These are phyloP conservation scores for Arxiozyma bovina DNA, from an alignment of 1,139 yeast genomes.

Conservation along the genomic window DNA sequence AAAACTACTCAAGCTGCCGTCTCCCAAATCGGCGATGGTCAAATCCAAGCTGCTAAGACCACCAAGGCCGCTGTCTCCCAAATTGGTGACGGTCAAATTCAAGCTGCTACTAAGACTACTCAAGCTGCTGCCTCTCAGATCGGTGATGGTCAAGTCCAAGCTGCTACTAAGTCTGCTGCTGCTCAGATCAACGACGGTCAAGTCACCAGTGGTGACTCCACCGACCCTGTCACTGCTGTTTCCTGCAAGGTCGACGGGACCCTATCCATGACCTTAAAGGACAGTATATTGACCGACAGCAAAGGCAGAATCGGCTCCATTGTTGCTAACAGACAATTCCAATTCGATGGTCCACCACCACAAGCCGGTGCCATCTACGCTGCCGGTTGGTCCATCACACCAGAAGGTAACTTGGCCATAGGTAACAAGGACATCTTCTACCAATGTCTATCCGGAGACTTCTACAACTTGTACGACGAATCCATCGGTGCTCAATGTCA, in stretches of 20 bases:
- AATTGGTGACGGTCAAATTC: conserved; percentile 46
- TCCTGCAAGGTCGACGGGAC: conserved; percentile 48
- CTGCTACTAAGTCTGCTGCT: no score
- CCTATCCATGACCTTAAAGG: conserved; percentile 47
- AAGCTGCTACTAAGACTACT: conserved; percentile 33
- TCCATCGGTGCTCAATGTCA: conserved; percentile 15
- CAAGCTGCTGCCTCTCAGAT: conserved; percentile 12
- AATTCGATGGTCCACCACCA: conserved; percentile 86
- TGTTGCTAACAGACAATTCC: conserved; percentile 84
- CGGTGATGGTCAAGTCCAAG: conserved; percentile 14
- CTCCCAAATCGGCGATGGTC: conserved; percentile 14
- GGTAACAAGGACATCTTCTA: conserved; percentile 18
- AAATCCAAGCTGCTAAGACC: conserved; percentile 26
- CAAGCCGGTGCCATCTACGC: conserved; percentile 86
- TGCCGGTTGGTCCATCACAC: conserved; percentile 69
- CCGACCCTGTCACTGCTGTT: conserved; percentile 19
- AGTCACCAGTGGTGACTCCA: conserved; percentile 31
- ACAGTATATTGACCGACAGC: conserved; percentile 50
- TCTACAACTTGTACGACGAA: conserved; percentile 19
- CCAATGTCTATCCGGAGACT: conserved; percentile 20
- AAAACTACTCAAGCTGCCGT: conserved; percentile 41
- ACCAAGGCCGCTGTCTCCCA: conserved; percentile 36
- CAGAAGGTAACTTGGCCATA: conserved; percentile 47
- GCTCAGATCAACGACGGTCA: conserved; percentile 39
- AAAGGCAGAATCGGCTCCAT: conserved; percentile 68